Percentiles rank a stretch among this genome's conserved stretches.
These are phyloP conservation scores for Debaryomycetaceae sp. DNA, from an alignment of 1,139 yeast species.

Conservation along the genomic window DNA sequence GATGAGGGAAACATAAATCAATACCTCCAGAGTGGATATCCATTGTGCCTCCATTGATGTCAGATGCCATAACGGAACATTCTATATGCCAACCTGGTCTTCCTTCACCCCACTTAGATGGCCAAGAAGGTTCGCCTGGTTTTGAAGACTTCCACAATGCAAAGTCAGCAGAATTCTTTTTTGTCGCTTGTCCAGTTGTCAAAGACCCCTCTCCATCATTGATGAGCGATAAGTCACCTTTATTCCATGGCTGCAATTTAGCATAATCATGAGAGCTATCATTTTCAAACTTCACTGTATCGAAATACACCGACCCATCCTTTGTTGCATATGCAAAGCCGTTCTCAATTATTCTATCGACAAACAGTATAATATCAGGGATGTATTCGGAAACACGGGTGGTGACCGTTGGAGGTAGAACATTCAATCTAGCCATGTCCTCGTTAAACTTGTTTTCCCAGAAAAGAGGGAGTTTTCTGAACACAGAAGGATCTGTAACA, in stretches of 20 bases:
- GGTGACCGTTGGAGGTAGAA: conserved; percentile 76
- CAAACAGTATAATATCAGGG: conserved; percentile 84
- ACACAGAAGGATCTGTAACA: conserved; percentile 81
- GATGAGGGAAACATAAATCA: conserved; percentile 98
- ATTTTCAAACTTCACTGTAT: conserved; percentile 76
- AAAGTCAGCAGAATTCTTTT: conserved; percentile 78
- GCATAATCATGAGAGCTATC: conserved; percentile 79
- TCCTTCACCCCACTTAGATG: conserved; percentile 89
- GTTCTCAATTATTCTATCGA: conserved; percentile 65
- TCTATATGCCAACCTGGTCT: conserved; percentile 99
- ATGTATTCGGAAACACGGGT: conserved; percentile 97
- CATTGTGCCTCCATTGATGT: conserved; percentile 74
- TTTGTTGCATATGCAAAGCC: conserved; percentile 81
- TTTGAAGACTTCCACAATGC: conserved; percentile 97
- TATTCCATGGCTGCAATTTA: conserved; percentile 97
- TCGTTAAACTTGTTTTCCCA: conserved; percentile 86
- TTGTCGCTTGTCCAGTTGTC: conserved; percentile 48
- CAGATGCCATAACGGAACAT: conserved; percentile 98
- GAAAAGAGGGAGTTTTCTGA: conserved; percentile 75
- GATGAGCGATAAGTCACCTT: conserved; percentile 79
- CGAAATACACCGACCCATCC: conserved; percentile 95
- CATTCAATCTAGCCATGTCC: conserved; percentile 85
- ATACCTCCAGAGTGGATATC: conserved; percentile 98
- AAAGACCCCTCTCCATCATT: conserved; percentile 96
- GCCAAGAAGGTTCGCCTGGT: conserved; percentile 97